These are phyloP conservation scores for Tuber magnatum DNA, from an alignment of 495 filamentous ascomycete genomes.

Conservation along the genomic window DNA sequence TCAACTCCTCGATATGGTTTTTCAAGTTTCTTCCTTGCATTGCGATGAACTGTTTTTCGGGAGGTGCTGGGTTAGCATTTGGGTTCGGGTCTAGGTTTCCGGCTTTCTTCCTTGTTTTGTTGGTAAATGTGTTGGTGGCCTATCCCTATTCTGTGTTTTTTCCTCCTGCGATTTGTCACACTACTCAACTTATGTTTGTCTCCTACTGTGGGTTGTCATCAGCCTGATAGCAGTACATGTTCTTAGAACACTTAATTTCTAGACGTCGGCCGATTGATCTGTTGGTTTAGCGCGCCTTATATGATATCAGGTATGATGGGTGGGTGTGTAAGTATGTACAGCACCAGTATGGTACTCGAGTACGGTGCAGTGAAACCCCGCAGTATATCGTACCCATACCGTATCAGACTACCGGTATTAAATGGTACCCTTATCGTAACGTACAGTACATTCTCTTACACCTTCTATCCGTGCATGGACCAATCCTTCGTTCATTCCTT, in stretches of 20 bases:
- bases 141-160: not conserved
- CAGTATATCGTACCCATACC: not conserved
- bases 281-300: not conserved
- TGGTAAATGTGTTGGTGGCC: not conserved
- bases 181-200: not conserved
- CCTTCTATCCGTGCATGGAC: not conserved
- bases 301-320: not conserved
- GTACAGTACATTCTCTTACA: not conserved
- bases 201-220: not conserved
- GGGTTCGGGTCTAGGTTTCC: not conserved
- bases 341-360: not conserved
- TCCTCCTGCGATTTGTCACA: not conserved
- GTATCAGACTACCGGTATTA: not conserved
- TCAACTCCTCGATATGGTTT: not conserved
- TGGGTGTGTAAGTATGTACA: not conserved
- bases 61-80: conserved; percentile 2
- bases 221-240: not conserved
- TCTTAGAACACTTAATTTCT: not conserved
- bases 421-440: not conserved
- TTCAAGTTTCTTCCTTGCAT: not conserved
- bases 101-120: not conserved
- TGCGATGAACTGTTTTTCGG: not conserved
- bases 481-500: not conserved
- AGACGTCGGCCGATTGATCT: not conserved
- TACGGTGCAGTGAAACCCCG: not conserved